A percentile compares a stretch with the other conserved stretches of the same genome.
phyloP scores from a whole-genome alignment of 345 rosid genomes.

The Aegle marmelos region DNA sequence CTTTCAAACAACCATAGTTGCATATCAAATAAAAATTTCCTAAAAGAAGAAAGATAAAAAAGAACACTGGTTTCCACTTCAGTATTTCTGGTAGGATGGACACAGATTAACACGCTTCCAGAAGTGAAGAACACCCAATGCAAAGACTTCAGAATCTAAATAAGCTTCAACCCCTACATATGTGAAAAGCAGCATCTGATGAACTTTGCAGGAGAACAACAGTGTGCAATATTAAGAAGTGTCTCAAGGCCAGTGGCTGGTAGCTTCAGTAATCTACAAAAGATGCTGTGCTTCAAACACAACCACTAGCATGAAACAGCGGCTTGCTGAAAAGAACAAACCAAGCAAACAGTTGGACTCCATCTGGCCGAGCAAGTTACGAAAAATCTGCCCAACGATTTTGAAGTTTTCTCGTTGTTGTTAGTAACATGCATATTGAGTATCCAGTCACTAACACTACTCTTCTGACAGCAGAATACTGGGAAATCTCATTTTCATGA shows the following conservation, averaged over 20 bases:
- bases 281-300: not conserved
- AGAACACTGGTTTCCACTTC: too few relatives aligned
- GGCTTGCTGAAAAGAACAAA: not conserved
- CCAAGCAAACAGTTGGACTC: not conserved
- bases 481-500: conserved; percentile 87
- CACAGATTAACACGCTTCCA: not conserved
- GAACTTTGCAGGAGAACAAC: conserved; percentile 79
- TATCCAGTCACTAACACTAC: conserved; percentile 64
- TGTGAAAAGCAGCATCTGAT: conserved; percentile 62
- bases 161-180: conserved; percentile 63
- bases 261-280: conserved; percentile 60
- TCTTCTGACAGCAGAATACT: conserved; percentile 60
- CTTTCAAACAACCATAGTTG: too few relatives aligned
- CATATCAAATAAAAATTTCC: too few relatives aligned
- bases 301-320: not conserved
- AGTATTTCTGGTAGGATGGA: not conserved
- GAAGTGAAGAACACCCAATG: not conserved
- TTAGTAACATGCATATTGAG: conserved; percentile 89
- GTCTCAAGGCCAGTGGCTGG: conserved; percentile 79
- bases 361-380: conserved; percentile 55
- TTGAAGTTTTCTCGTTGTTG: conserved; percentile 79
- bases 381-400: conserved; percentile 63
- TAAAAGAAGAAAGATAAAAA: too few relatives aligned
- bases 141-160: not conserved
- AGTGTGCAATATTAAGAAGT: conserved; percentile 79